Evolutionary conservation across 2,329 filamentous ascomycete genomes (phyloP), one percentile per base, ranked within the genome.

Genomic region (Hyphodiscus sp.): DNA sequence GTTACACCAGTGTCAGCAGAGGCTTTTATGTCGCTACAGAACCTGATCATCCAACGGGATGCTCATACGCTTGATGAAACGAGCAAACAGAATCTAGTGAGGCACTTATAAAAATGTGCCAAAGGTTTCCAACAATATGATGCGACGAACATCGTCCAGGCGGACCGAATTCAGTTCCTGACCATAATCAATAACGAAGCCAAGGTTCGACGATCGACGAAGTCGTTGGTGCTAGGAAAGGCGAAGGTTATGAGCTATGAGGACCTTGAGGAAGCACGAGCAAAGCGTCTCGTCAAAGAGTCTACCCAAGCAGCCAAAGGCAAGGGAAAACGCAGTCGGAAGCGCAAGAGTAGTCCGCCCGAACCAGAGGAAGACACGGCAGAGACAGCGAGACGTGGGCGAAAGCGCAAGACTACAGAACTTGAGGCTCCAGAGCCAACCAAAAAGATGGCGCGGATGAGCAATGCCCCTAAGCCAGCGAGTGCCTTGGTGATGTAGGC

Each of bases 211-310:
- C 52, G 54, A 55, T 57, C 47, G 20, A 58, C 52, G 0, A 55
- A 45, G 51, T 57, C 49, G 20, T 53, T 55, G 10, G 51, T 60
- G 13, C 47, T 60, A 26, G 23, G 23, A 8, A 58, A 51, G 47
- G 57, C 48, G 2, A 61, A 70, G 53, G 56, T 58, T 2, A 60
- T 60, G 4, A 65, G 62, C 18, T 75, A 74, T 55, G 62, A 69
- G 45, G 61, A 71, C 54, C 50, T 64, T 23, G 56, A 45, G 49
- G 50, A 57, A 52, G 53, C 55, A 60, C 56, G 57, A 58, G 56
- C 52, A 30, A 50, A 59, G 53, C 54, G 48, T 50, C 46, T 46
- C 42, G 52, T 19, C 41, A 59, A 61, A 52, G 55, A 63, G 2
- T 15, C 43, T 41, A 26, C 52, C 1, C 45, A 50, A 55, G 53